A percentile compares a stretch with the other conserved stretches of the same genome.
phyloP scores from a whole-genome alignment of 2,329 filamentous ascomycete genomes.

The Phaeoacremonium minimum region DNA sequence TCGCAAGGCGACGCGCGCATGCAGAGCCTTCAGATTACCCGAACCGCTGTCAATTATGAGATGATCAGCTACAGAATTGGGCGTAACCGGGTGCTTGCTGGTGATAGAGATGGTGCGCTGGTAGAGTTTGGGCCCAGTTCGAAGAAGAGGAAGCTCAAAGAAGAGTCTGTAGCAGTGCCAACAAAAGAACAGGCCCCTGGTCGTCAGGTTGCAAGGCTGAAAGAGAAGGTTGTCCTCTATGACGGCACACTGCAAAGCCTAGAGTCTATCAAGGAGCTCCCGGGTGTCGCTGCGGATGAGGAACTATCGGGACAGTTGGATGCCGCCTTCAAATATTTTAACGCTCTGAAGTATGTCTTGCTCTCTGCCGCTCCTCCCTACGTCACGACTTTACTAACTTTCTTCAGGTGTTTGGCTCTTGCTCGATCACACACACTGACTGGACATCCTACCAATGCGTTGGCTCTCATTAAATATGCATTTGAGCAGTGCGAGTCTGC shows the following conservation, averaged over 20 bases:
- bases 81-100: slow-evolving; percentile 83
- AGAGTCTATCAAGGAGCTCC: slow-evolving; percentile 82
- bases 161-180: slow-evolving; percentile 32
- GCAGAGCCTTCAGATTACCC: slow-evolving; percentile 88
- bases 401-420: slow-evolving; percentile 70
- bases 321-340: slow-evolving; percentile 77
- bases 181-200: slow-evolving; percentile 63
- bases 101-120: slow-evolving; percentile 71
- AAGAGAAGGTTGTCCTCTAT: slow-evolving; percentile 85
- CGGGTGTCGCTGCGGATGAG: slow-evolving; percentile 82
- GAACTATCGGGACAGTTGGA: slow-evolving; percentile 74
- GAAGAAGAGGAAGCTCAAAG: slow-evolving; percentile 33
- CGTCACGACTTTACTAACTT: slow-evolving; percentile 9
- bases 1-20: slow-evolving; percentile 80
- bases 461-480: slow-evolving; percentile 79
- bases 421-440: slow-evolving; percentile 78
- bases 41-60: slow-evolving; percentile 89
- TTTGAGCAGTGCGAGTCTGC: slow-evolving; percentile 55
- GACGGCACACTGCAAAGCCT: slow-evolving; percentile 88
- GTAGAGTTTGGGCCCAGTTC: slow-evolving; percentile 44
- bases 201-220: slow-evolving; percentile 72
- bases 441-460: slow-evolving; percentile 68
- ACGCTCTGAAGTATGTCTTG: slow-evolving; percentile 70
- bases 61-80: slow-evolving; percentile 94
- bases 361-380: background rate